Conservation (phyloP, 2,329 filamentous ascomycete species). For the Ceratocystis colombiana region DNA sequence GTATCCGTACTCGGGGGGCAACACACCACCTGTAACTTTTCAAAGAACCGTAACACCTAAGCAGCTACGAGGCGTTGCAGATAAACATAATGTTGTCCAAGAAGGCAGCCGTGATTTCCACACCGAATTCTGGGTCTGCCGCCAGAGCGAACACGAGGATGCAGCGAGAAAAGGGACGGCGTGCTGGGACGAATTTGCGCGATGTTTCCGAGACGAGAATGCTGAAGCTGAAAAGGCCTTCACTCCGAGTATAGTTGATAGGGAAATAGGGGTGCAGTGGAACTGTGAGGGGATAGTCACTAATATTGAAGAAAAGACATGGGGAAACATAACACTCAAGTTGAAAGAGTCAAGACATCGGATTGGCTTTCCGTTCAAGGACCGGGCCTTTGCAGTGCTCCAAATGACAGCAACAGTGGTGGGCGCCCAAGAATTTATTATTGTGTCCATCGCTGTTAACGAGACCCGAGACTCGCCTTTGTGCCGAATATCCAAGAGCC, state of each 20-base stretch:
- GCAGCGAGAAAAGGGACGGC: constrained; percentile 44
- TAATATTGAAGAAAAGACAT: constrained; percentile 34
- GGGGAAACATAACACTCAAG: constrained; percentile 41
- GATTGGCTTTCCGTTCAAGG: constrained; percentile 49
- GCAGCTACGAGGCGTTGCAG: constrained; percentile 36
- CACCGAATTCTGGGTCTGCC: constrained; percentile 53
- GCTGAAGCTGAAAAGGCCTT: constrained; percentile 36
- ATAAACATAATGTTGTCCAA: constrained; percentile 31
- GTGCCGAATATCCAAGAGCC: constrained; percentile 52
- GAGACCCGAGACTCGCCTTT: constrained; percentile 39
- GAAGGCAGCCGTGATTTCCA: constrained; percentile 26
- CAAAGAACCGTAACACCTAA: constrained; percentile 40
- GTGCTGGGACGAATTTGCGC: constrained; percentile 53
- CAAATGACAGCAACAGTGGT: constrained; percentile 41
- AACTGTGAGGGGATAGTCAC: constrained; percentile 37
- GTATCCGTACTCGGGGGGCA: constrained; percentile 42
- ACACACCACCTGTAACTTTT: constrained; percentile 44
- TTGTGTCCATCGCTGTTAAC: constrained; percentile 47
- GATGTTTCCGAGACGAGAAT: constrained; percentile 44
- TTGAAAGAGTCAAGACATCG: constrained; percentile 58
- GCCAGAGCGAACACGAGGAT: constrained; percentile 52
- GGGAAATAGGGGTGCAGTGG: constrained; percentile 34
- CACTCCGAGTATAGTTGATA: constrained; percentile 35
- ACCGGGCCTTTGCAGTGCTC: constrained; percentile 57
- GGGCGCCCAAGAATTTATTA: constrained; percentile 42